Percentiles rank a stretch among this genome's conserved stretches.
Conservation (phyloP, 345 rosid genomes). For the Eucalyptus pauciflora region DNA sequence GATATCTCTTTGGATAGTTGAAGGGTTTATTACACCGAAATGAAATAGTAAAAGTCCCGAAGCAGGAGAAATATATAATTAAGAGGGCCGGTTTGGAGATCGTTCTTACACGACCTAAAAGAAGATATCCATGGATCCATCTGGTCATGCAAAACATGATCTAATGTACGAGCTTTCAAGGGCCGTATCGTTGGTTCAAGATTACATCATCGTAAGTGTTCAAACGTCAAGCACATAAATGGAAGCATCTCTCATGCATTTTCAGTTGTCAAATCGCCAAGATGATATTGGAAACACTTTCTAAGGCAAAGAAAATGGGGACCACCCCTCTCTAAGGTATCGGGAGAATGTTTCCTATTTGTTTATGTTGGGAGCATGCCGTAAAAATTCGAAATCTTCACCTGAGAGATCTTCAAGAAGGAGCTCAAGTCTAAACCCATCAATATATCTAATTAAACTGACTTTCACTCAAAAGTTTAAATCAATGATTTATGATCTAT, state of each 20-base stretch:
- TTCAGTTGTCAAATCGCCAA: not conserved
- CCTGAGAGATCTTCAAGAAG: not conserved
- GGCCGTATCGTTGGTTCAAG: not conserved
- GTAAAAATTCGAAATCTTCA: accelerated
- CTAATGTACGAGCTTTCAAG: not conserved
- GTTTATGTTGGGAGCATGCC: accelerated
- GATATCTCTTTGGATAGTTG: not conserved
- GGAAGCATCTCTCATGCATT: not conserved
- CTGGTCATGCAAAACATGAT: not conserved
- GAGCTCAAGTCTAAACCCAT: not conserved
- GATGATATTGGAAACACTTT: not conserved
- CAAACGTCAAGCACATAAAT: not conserved
- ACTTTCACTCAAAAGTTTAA: not conserved
- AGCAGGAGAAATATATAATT: not conserved
- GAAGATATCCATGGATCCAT: not conserved
- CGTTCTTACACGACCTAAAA: not conserved
- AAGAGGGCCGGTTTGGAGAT: not conserved
- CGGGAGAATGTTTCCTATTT: not conserved
- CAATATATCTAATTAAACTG: accelerated
- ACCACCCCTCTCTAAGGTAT: not conserved
- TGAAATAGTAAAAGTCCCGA: not conserved
- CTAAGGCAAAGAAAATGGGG: not conserved
- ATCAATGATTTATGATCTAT: not conserved
- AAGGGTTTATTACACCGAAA: not conserved
- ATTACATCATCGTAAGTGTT: not conserved